Evolutionary conservation across 108 stramenopile species (phyloP), one percentile per base, ranked within the genome.

Genomic region (Mediolabrus comicus): DNA sequence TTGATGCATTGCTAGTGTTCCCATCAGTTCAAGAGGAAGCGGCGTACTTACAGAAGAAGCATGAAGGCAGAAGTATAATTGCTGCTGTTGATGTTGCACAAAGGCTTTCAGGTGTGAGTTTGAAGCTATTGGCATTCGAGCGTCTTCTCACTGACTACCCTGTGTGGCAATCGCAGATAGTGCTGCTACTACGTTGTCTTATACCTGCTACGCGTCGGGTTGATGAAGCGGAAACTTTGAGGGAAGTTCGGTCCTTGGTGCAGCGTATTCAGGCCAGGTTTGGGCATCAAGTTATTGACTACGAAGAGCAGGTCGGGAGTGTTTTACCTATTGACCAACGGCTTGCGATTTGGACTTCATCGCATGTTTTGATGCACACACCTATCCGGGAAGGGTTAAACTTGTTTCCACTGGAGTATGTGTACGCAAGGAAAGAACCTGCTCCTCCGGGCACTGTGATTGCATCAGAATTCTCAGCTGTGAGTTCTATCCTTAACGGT

Each of bases 351-450:
- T 99, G 88, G 88, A 83, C 75, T 26, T 80, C 92, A 5, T 82
- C 89, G 22, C 94, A 99, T 69, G 86, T 97, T 3, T 62, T 97
- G 59, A 85, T 97, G 80, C 76, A 87, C 67, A 92, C 94, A 17
- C 93, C 97, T 2, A 84, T 98, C 56, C 92, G 97, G 4, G 97
- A 99, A 78, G 99, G 99, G 19, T 81, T 99, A 53, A 99, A 98
- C 80, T 87, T 97, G 27, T 83, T 84, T 77, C 99, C 99, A 7
- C 86, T 98, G 71, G 98, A 99, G 87, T 99, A 92, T 84, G 95
- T 98, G 38, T 97, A 91, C 69, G 80, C 84, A 28, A 69, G 84
- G 24, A 89, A 89, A 73, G 80, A 84, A 54, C 82, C 85, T 8
- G 79, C 83, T 11, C 49, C 58, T 35, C 93, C 98, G 2, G 99